Conservation (phyloP, 805 yeast genomes). For the Zygotorulaspora danielsina region DNA sequence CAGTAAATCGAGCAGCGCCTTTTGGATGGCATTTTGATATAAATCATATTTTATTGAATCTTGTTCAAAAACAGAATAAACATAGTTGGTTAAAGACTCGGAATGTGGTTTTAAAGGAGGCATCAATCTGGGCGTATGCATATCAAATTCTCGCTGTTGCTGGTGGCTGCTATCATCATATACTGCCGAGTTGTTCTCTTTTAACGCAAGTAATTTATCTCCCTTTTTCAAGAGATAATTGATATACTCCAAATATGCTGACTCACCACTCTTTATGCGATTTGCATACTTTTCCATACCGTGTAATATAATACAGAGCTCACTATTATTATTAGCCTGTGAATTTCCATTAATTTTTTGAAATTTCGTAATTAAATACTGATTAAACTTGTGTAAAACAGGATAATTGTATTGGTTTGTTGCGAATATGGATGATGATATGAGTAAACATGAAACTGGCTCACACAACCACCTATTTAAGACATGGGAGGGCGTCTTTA, state of each 20-base stretch:
- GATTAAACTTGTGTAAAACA: slow-evolving; percentile 57
- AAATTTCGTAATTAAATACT: slow-evolving; percentile 43
- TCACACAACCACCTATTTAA: slow-evolving; percentile 63
- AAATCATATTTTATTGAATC: slow-evolving; percentile 65
- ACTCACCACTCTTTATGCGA: slow-evolving; percentile 35
- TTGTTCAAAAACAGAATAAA: slow-evolving; percentile 66
- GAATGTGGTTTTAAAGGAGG: slow-evolving; percentile 72
- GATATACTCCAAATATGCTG: slow-evolving; percentile 42
- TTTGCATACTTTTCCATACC: slow-evolving; percentile 45
- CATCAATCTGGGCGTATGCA: slow-evolving; percentile 28
- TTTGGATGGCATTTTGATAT: slow-evolving; percentile 60
- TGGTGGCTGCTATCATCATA: neutral
- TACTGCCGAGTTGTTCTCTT: neutral
- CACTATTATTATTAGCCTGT: slow-evolving; percentile 25
- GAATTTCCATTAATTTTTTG: slow-evolving; percentile 40
- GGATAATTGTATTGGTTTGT: slow-evolving; percentile 60
- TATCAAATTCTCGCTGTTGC: slow-evolving; percentile 1
- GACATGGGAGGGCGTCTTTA: slow-evolving; percentile 46
- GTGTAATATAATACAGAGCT: slow-evolving; percentile 45
- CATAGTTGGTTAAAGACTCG: slow-evolving; percentile 50
- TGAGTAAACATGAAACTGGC: slow-evolving; percentile 54
- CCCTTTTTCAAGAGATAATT: slow-evolving; percentile 40
- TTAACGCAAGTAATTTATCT: slow-evolving; percentile 19
- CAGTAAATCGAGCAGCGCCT: slow-evolving; percentile 44
- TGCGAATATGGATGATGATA: slow-evolving; percentile 54